phyloP scores from a whole-genome alignment of 2,329 filamentous ascomycete genomes.

The Aureobasidium zeae region DNA sequence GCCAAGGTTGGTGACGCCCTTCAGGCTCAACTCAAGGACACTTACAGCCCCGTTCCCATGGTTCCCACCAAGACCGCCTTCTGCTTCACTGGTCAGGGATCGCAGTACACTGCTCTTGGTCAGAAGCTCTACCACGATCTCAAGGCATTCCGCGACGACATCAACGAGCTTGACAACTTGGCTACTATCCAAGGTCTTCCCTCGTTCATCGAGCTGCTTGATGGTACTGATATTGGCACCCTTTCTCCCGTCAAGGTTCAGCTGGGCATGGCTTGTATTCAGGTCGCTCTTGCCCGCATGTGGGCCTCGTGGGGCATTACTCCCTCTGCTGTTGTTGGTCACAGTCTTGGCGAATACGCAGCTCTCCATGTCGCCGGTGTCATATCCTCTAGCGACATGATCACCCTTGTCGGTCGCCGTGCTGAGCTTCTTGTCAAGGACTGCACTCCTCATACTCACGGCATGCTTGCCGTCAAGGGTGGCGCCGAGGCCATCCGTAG shows the following conservation, averaged over 20 bases:
- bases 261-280: slow-evolving; percentile 45
- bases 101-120: slow-evolving; percentile 43
- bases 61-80: slow-evolving; percentile 43
- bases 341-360: slow-evolving; percentile 64
- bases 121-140: slow-evolving; percentile 43
- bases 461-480: slow-evolving; percentile 53
- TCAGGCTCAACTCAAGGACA: slow-evolving; percentile 40
- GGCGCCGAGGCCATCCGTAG: slow-evolving; percentile 44
- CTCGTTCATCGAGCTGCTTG: slow-evolving; percentile 41
- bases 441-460: slow-evolving; percentile 58
- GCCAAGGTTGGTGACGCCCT: slow-evolving; percentile 38
- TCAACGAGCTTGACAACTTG: slow-evolving; percentile 41
- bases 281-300: slow-evolving; percentile 45
- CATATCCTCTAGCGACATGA: slow-evolving; percentile 59
- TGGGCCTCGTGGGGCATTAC: slow-evolving; percentile 47
- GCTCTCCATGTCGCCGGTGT: slow-evolving; percentile 63
- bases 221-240: slow-evolving; percentile 40
- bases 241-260: slow-evolving; percentile 45
- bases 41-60: slow-evolving; percentile 45
- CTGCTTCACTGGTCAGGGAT: slow-evolving; percentile 45
- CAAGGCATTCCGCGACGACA: slow-evolving; percentile 40
- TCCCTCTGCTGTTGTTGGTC: slow-evolving; percentile 44
- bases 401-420: slow-evolving; percentile 61
- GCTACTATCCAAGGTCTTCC: slow-evolving; percentile 39
- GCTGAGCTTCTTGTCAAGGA: slow-evolving; percentile 55